Conservation (phyloP, 2,329 filamentous ascomycete genomes). For the Hymenoscyphus repandus region DNA sequence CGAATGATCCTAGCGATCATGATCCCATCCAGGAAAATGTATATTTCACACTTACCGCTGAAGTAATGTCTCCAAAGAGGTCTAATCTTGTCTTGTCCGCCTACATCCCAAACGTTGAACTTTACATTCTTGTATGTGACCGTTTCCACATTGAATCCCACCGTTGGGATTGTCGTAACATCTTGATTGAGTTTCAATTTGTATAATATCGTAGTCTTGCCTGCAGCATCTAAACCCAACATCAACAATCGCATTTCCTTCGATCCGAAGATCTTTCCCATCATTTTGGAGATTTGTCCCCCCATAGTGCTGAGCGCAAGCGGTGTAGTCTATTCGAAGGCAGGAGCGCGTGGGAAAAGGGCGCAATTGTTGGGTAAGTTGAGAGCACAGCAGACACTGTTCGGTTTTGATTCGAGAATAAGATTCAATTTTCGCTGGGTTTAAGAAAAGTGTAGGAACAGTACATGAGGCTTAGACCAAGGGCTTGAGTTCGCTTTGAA, state of each 20-base stretch:
- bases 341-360: background rate
- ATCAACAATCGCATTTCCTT: slow-evolving; percentile 99
- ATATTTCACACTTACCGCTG: slow-evolving; percentile 44
- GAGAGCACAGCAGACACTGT: background rate
- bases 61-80: slow-evolving; percentile 99
- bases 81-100: slow-evolving; percentile 99
- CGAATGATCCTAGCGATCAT: background rate
- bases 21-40: background rate
- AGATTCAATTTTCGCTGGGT: background rate
- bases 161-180: slow-evolving; percentile 98
- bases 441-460: no score
- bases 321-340: slow-evolving; percentile 29
- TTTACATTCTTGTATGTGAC: slow-evolving; percentile 99
- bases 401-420: background rate
- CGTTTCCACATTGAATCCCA: slow-evolving; percentile 99
- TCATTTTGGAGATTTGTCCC: slow-evolving; percentile 95
- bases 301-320: slow-evolving; percentile 59
- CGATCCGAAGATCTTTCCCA: slow-evolving; percentile 96
- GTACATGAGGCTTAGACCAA: no score
- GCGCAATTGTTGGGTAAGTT: background rate
- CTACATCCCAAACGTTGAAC: slow-evolving; percentile 99
- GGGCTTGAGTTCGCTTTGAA: no score
- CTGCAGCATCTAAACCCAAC: slow-evolving; percentile 98
- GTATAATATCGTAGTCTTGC: slow-evolving; percentile 99
- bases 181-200: slow-evolving; percentile 99